Evolutionary conservation across 1,284 basidiomycete species (phyloP).

Genomic region (Bjerkandera adusta): DNA sequence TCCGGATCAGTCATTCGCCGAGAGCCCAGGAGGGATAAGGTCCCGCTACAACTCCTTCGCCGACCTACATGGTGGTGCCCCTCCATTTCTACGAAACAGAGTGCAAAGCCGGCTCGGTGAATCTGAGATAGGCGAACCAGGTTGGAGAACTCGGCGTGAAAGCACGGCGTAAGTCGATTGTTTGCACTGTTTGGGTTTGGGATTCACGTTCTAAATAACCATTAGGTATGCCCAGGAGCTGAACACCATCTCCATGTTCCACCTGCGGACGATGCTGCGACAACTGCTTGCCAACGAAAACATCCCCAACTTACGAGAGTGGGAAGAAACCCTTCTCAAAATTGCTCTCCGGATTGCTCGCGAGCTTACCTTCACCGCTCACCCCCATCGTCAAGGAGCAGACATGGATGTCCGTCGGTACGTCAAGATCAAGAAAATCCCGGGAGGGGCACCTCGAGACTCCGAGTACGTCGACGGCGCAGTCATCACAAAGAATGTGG

Average conservation of each 20-base stretch:
- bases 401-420: slow-evolving; percentile 96
- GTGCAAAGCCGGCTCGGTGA: slow-evolving; percentile 72
- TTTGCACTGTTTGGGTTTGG: not conserved
- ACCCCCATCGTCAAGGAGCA: slow-evolving; percentile 76
- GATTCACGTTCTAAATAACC: not conserved
- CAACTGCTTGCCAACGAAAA: slow-evolving; percentile 82
- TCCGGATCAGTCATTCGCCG: slow-evolving; percentile 49
- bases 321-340: slow-evolving; percentile 82
- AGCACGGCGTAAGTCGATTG: slow-evolving; percentile 68
- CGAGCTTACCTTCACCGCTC: slow-evolving; percentile 72
- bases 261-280: slow-evolving; percentile 84
- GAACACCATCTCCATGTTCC: slow-evolving; percentile 81
- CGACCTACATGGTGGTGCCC: slow-evolving; percentile 59
- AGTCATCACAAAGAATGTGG: slow-evolving; percentile 97
- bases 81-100: slow-evolving; percentile 77
- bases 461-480: slow-evolving; percentile 97
- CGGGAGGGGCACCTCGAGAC: slow-evolving; percentile 88
- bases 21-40: slow-evolving; percentile 56
- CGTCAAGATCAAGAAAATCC: slow-evolving; percentile 98
- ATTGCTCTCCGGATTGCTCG: slow-evolving; percentile 79
- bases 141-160: slow-evolving; percentile 77
- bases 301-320: slow-evolving; percentile 77
- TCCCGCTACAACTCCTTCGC: slow-evolving; percentile 66
- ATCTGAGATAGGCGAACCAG: slow-evolving; percentile 55
- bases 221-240: slow-evolving; percentile 77